These are phyloP conservation scores for Alternaria longipes DNA, from an alignment of 2,329 filamentous ascomycete genomes.

Conservation along the genomic window DNA sequence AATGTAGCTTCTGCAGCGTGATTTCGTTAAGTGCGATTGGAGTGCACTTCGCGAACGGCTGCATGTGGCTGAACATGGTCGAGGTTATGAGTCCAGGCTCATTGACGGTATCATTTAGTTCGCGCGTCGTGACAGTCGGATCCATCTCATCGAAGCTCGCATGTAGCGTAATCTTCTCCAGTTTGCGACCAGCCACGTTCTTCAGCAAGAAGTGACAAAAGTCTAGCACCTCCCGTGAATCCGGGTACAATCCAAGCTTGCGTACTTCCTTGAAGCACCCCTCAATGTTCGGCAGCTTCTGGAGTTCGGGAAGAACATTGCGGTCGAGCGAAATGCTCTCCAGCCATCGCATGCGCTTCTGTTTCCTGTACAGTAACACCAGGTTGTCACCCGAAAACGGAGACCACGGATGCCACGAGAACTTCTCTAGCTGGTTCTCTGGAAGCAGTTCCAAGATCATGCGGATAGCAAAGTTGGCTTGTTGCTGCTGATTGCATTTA, in stretches of 20 bases:
- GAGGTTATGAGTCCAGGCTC: slow-evolving; percentile 57
- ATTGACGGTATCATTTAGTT: slow-evolving; percentile 59
- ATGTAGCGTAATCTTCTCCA: slow-evolving; percentile 60
- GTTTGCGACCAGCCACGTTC: slow-evolving; percentile 46
- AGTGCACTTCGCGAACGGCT: slow-evolving; percentile 58
- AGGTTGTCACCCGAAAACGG: slow-evolving; percentile 59
- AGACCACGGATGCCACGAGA: slow-evolving; percentile 62
- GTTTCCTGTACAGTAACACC: slow-evolving; percentile 58
- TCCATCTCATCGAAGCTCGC: slow-evolving; percentile 56
- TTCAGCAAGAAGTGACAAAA: slow-evolving; percentile 56
- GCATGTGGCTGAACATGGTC: slow-evolving; percentile 58
- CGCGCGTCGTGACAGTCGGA: slow-evolving; percentile 46
- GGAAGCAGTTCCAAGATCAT: slow-evolving; percentile 61
- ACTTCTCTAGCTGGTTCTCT: slow-evolving; percentile 59
- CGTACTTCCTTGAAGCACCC: slow-evolving; percentile 53
- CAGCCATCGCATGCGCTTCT: slow-evolving; percentile 59
- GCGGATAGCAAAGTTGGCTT: slow-evolving; percentile 58
- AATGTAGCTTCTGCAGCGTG: slow-evolving; percentile 56
- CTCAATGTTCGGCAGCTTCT: slow-evolving; percentile 54
- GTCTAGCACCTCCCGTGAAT: slow-evolving; percentile 56
- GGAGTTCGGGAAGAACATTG: slow-evolving; percentile 53
- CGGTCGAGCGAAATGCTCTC: slow-evolving; percentile 59
- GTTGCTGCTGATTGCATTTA: slow-evolving; percentile 56
- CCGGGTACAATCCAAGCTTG: slow-evolving; percentile 59
- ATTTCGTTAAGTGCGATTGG: slow-evolving; percentile 57